Percentiles rank a stretch among this genome's conserved stretches.
Evolutionary conservation across 1,139 yeast species (phyloP).

Genomic region (Diutina sp.): DNA sequence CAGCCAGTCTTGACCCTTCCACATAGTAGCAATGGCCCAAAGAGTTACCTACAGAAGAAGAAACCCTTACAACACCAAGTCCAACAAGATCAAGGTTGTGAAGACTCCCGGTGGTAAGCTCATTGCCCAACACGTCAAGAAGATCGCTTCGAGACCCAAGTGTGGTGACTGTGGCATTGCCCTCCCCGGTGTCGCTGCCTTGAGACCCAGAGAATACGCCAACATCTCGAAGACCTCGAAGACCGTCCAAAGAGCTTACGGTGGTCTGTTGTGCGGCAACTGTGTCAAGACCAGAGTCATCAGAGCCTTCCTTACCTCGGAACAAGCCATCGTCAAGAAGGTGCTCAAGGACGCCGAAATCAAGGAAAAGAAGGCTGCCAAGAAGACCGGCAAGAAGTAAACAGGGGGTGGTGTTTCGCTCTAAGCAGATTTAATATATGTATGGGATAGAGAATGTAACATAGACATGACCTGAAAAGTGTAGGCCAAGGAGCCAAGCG

Average conservation of each 20-base stretch:
- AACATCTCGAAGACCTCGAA: conserved; percentile 89
- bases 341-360: conserved; percentile 91
- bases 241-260: conserved; percentile 99
- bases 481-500: too few relatives aligned
- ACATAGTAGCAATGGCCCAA: conserved; percentile 1
- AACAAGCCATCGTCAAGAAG: conserved; percentile 98
- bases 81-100: conserved; percentile 98
- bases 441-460: not conserved
- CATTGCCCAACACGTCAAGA: conserved; percentile 95
- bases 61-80: conserved; percentile 94
- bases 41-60: conserved; percentile 65
- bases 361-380: conserved; percentile 34
- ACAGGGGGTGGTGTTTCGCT: not conserved
- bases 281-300: conserved; percentile 97
- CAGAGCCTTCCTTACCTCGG: conserved; percentile 98
- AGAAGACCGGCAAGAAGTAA: conserved; percentile 4
- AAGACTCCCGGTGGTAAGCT: conserved; percentile 99
- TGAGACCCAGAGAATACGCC: conserved; percentile 98
- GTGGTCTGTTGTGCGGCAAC: conserved; percentile 98
- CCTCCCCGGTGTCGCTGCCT: conserved; percentile 83
- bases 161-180: conserved; percentile 97
- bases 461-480: not conserved
- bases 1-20: not conserved
- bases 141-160: conserved; percentile 89
- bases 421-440: not conserved